Conservation (phyloP, 768 basidiomycete genomes). For the Lepiota venenata region DNA sequence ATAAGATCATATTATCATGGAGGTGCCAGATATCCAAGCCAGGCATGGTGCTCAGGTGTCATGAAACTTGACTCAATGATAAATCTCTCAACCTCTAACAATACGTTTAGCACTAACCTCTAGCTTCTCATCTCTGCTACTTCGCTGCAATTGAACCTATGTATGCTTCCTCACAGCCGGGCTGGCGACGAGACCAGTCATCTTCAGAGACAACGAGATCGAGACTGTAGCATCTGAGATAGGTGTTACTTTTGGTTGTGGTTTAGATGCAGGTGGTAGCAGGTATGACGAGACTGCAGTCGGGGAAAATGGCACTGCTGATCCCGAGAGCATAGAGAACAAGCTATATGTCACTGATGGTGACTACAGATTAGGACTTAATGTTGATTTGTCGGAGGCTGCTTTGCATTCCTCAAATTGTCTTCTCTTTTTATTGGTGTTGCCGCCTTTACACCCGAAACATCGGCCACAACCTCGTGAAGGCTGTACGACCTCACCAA, state of each 20-base stretch:
- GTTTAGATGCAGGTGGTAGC: slow-evolving; percentile 3
- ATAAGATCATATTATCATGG: too few relatives aligned
- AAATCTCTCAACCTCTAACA: slow-evolving; percentile 41
- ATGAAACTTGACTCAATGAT: slow-evolving; percentile 22
- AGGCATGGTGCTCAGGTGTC: too few relatives aligned
- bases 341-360: slow-evolving; percentile 4
- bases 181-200: slow-evolving; percentile 28
- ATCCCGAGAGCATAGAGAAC: slow-evolving; percentile 15
- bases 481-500: slow-evolving; percentile 48
- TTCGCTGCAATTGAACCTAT: slow-evolving; percentile 48
- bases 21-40: too few relatives aligned
- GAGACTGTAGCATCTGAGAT: slow-evolving; percentile 35
- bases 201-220: slow-evolving; percentile 40
- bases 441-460: slow-evolving; percentile 15
- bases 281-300: neutral
- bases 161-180: slow-evolving; percentile 39
- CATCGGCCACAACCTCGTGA: slow-evolving; percentile 35
- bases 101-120: slow-evolving; percentile 54
- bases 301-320: neutral
- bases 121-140: slow-evolving; percentile 46
- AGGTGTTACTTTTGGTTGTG: slow-evolving; percentile 13
- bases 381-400: slow-evolving; percentile 2
- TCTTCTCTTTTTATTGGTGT: neutral
- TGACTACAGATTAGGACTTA: neutral
- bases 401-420: neutral